A percentile compares a stretch with the other conserved stretches of the same genome.
Evolutionary conservation across 176 grass and related monocot genomes (phyloP).

Genomic region (Raddia guianensis): DNA sequence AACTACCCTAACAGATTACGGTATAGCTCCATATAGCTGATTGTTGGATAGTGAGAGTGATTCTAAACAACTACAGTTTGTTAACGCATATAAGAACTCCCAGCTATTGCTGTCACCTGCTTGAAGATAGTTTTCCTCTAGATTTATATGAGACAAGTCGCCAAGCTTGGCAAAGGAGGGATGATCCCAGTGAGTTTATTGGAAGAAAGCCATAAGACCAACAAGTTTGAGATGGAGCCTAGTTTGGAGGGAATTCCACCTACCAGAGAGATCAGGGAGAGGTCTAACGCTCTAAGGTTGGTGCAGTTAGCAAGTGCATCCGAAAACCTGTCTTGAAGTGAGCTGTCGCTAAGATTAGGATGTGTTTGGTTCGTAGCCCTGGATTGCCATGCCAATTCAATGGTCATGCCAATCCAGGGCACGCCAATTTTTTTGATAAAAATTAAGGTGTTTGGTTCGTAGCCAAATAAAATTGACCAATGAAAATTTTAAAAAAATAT

Average conservation of each 20-base stretch:
- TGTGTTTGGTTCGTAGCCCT: too few species aligned
- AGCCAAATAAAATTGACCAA: too few species aligned
- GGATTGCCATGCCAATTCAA: too few species aligned
- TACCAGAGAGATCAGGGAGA: background rate
- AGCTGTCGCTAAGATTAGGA: background rate
- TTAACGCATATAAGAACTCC: constrained; percentile 33
- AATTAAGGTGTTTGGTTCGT: too few species aligned
- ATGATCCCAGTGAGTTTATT: constrained; percentile 40
- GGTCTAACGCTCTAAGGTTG: background rate
- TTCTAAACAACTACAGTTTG: background rate
- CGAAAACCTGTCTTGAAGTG: background rate
- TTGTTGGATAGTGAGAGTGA: background rate
- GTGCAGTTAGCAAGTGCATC: constrained; percentile 18
- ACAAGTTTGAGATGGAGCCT: constrained; percentile 20
- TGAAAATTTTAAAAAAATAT: too few species aligned
- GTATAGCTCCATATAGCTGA: background rate
- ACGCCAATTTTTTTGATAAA: too few species aligned
- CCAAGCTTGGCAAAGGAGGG: constrained; percentile 28
- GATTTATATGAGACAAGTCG: background rate
- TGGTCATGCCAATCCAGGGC: too few species aligned
- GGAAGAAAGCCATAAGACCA: accelerated
- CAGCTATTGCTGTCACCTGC: background rate
- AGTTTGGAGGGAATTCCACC: constrained; percentile 30
- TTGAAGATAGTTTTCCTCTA: constrained; percentile 20
- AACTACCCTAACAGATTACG: constrained; percentile 19